A percentile compares a stretch with the other conserved stretches of the same genome.
phyloP scores from a whole-genome alignment of 1,284 basidiomycete genomes.

The Waitea zeae region DNA sequence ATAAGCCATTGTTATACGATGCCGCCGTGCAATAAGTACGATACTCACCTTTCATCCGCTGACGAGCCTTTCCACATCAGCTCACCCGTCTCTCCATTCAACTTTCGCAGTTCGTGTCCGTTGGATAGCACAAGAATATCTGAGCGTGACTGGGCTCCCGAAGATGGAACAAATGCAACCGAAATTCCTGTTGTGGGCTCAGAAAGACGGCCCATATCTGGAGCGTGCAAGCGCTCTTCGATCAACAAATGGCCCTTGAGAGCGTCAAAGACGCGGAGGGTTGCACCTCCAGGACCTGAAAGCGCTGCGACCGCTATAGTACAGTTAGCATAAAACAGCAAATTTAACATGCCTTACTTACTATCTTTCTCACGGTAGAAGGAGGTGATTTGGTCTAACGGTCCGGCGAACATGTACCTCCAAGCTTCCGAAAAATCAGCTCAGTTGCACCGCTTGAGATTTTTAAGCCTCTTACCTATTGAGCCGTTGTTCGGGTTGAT shows the following conservation, averaged over 20 bases:
- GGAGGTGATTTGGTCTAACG: constrained; percentile 52
- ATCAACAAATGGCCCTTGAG: constrained; percentile 51
- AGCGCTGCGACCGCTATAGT: constrained; percentile 55
- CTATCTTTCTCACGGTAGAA: constrained; percentile 47
- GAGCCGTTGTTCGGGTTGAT: constrained; percentile 56
- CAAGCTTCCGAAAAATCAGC: constrained; percentile 35
- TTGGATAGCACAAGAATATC: constrained; percentile 40
- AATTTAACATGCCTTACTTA: constrained; percentile 16
- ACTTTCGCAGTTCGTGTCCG: constrained; percentile 31
- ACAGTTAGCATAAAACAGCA: constrained; percentile 4
- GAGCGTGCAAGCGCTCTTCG: constrained; percentile 43
- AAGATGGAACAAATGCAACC: constrained; percentile 16
- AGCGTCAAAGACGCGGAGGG: constrained; percentile 53
- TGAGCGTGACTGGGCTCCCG: constrained; percentile 13
- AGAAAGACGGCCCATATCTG: constrained; percentile 22
- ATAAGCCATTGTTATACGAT: constrained; percentile 2
- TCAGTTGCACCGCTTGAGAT: constrained; percentile 11
- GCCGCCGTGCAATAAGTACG: background rate
- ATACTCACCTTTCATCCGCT: constrained; percentile 40
- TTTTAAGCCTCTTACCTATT: constrained; percentile 29
- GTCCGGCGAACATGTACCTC: constrained; percentile 56
- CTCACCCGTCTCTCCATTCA: constrained; percentile 31
- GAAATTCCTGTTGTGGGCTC: constrained; percentile 33
- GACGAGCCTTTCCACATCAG: constrained; percentile 47
- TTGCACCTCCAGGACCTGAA: constrained; percentile 61